These are phyloP conservation scores for Cercospora sp. DNA, from an alignment of 2,329 filamentous ascomycete species.

Conservation along the genomic window DNA sequence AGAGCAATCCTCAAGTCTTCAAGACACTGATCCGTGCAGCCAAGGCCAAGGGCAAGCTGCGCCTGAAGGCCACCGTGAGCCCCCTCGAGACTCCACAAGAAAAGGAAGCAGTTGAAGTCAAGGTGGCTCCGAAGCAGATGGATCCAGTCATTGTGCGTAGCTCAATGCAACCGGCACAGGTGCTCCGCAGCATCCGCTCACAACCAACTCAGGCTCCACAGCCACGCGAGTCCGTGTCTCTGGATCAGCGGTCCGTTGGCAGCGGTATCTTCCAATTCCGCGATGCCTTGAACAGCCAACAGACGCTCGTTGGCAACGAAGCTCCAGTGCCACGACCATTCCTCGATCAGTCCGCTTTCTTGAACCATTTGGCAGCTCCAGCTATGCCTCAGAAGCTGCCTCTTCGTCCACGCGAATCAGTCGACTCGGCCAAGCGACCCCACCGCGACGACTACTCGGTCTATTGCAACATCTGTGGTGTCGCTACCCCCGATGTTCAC, in stretches of 20 bases:
- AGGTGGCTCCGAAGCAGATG: constrained; percentile 25
- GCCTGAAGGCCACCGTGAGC: constrained; percentile 60
- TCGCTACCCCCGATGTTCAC: constrained; percentile 75
- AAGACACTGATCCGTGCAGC: constrained; percentile 96
- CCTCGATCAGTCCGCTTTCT: constrained; percentile 34
- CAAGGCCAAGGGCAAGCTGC: constrained; percentile 97
- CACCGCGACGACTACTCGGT: constrained; percentile 66
- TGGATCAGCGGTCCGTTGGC: constrained; percentile 38
- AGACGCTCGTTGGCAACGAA: constrained; percentile 34
- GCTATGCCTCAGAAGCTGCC: constrained; percentile 35
- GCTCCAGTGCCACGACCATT: constrained; percentile 46
- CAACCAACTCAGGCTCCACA: constrained; percentile 24
- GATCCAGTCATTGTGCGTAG: constrained; percentile 24
- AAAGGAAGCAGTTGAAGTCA: constrained; percentile 21
- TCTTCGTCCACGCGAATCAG: constrained; percentile 45
- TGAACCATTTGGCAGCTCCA: constrained; percentile 24
- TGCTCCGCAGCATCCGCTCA: constrained; percentile 18
- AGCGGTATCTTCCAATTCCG: constrained; percentile 44
- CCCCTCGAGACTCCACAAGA: constrained; percentile 26
- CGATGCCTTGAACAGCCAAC: constrained; percentile 38
- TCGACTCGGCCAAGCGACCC: constrained; percentile 35
- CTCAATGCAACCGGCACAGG: constrained; percentile 2
- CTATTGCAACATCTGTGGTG: constrained; percentile 89
- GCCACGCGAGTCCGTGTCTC: constrained; percentile 31
- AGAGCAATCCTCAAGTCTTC: constrained; percentile 77